These are phyloP conservation scores for Fusarium globosum DNA, from an alignment of 2,329 filamentous ascomycete genomes.

Conservation along the genomic window DNA sequence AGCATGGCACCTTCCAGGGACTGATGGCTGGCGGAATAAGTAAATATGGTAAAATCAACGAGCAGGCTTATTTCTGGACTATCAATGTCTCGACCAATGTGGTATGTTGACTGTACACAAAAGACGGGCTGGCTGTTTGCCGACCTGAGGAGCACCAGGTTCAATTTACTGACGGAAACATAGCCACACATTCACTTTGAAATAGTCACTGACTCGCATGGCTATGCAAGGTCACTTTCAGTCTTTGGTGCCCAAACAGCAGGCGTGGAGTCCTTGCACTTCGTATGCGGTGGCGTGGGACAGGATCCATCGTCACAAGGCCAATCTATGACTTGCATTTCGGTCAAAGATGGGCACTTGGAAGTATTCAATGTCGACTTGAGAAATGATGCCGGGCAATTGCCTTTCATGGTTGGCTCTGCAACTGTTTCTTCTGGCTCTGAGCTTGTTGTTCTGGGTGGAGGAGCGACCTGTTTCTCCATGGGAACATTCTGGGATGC, in stretches of 20 bases:
- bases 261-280: conserved; percentile 32
- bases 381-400: conserved; percentile 1
- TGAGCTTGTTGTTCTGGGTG: conserved; percentile 74
- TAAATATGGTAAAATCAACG: conserved; percentile 69
- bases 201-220: conserved; percentile 1
- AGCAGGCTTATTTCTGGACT: conserved; percentile 74
- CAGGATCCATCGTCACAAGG: conserved; percentile 43
- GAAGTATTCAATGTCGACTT: conserved; percentile 7
- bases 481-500: conserved; percentile 89
- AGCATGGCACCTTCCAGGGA: conserved; percentile 60
- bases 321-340: conserved; percentile 42
- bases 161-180: background rate
- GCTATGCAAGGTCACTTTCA: conserved; percentile 33
- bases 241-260: conserved; percentile 49
- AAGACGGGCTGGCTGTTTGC: background rate
- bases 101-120: conserved; percentile 46
- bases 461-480: conserved; percentile 89
- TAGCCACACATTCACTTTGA: conserved; percentile 47
- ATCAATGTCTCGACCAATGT: conserved; percentile 55
- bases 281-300: conserved; percentile 51
- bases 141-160: background rate
- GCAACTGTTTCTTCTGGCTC: conserved; percentile 62
- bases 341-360: conserved; percentile 45
- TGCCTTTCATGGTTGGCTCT: conserved; percentile 78
- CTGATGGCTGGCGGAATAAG: conserved; percentile 79